Conservation (phyloP, 2,329 filamentous ascomycete genomes). For the Chaetomiaceae sp. region DNA sequence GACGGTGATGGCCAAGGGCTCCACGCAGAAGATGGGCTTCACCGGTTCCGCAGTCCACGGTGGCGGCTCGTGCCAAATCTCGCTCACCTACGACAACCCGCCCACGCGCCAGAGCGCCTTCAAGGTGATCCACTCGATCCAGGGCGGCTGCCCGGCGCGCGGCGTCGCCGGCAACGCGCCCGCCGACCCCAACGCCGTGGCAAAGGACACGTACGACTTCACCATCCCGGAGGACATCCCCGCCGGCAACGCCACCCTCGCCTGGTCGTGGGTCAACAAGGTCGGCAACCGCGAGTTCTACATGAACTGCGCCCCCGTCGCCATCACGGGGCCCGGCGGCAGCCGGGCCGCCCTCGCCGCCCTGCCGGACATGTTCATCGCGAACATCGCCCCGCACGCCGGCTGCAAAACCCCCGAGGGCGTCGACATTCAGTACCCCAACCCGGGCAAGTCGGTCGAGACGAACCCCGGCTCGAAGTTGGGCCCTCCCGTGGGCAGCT, state of each 20-base stretch:
- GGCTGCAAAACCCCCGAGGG: constrained; percentile 49
- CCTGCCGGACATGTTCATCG: constrained; percentile 70
- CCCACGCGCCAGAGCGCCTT: constrained; percentile 63
- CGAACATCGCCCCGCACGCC: constrained; percentile 53
- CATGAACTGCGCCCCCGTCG: constrained; percentile 86
- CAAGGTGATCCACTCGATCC: constrained; percentile 84
- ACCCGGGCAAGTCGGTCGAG: constrained; percentile 56
- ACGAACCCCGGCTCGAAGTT: constrained; percentile 19
- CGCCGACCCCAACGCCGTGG: constrained; percentile 36
- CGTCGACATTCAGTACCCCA: constrained; percentile 59
- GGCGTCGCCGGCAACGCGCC: constrained; percentile 52
- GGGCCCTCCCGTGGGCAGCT: constrained; percentile 12
- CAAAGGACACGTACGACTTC: constrained; percentile 60
- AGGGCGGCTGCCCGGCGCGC: constrained; percentile 74
- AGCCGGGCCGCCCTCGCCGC: constrained; percentile 47
- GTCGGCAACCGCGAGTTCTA: constrained; percentile 93
- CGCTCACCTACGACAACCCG: constrained; percentile 69
- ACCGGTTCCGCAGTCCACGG: constrained; percentile 72
- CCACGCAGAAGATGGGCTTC: constrained; percentile 56
- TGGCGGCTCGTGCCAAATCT: constrained; percentile 87
- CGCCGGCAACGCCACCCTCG: constrained; percentile 70
- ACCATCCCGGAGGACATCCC: constrained; percentile 65
- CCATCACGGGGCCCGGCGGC: constrained; percentile 51
- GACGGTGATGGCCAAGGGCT: constrained; percentile 61
- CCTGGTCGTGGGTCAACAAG: constrained; percentile 95